Base-by-base conservation (phyloP, 2,329 filamentous ascomycete genomes). In the Colletotrichum tropicale region DNA sequence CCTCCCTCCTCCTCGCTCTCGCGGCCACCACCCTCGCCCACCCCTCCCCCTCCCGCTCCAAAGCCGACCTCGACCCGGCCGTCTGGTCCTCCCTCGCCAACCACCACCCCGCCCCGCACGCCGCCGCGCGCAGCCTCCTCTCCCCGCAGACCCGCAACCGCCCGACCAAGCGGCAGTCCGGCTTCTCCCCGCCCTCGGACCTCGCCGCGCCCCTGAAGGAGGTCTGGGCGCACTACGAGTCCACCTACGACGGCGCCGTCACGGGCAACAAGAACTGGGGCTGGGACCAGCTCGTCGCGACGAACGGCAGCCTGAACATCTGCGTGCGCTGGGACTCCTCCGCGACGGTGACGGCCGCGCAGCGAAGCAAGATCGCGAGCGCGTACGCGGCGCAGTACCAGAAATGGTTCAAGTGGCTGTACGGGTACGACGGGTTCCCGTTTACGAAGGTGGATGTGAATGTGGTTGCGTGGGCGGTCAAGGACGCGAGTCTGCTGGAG, bases 321-420 rank as follows among this genome's bases (percentile, higher is more conserved):
- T 88, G 86, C 70, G 85, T 88, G 6, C 84, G 86, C 61, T 88
- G 86, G 86, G 86, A 88, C 71, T 86, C 84, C 2, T 81, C 77
- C 38, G 76, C 81, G 5, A 78, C 80, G 2, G 82, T 86, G 7
- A 84, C 83, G 2, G 83, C 82, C 6, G 85, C 81, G 1, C 83
- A 87, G 72, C 85, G 86, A 13, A 79, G 79, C n/a, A 78, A 85
- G 69, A 79, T 87, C 55, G 82, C 85, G 60, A 68, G 78, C 6
- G 82, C 82, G 1, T 80, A 86, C 8, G 79, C 83, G 48, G 78
- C 79, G 43, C 81, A 82, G 24, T 85, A 86, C 79, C 79, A 83
- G 66, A 84, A 84, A 72, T 87, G 85, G 86, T 86, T 86, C 71
- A 83, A 84, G 68, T 83, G 84, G 76, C 81, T 87, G 32, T 84